phyloP scores from a whole-genome alignment of 352 stramenopile genomes.

The Hyaloperonospora brassicae region DNA sequence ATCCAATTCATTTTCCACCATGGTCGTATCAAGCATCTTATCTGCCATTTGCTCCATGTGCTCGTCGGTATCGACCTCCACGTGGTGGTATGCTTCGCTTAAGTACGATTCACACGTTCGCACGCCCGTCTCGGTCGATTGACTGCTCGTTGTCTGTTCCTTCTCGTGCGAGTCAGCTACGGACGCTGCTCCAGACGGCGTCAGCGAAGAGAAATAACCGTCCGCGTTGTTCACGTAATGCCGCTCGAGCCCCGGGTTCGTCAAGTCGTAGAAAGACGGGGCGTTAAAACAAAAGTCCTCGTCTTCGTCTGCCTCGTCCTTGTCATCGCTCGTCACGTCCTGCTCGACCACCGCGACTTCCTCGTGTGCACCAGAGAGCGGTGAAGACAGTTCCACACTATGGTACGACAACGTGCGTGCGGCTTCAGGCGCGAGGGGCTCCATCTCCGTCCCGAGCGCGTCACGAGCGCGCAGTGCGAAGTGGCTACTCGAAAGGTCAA shows the following conservation, averaged over 20 bases:
- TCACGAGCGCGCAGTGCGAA: conserved; percentile 10
- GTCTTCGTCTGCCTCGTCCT: conserved; percentile 38
- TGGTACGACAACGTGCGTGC: background rate
- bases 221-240: conserved; percentile 83
- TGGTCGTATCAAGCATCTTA: conserved; percentile 39
- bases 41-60: conserved; percentile 31
- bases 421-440: conserved; percentile 18
- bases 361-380: conserved; percentile 12
- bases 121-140: background rate
- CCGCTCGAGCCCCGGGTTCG: conserved; percentile 56
- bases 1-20: conserved; percentile 16
- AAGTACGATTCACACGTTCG: conserved; percentile 4
- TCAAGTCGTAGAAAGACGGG: conserved; percentile 77
- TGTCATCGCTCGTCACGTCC: conserved; percentile 12
- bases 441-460: conserved; percentile 38
- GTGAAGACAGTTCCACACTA: background rate
- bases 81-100: conserved; percentile 8
- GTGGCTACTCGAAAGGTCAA: conserved; percentile 25
- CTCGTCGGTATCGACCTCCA: conserved; percentile 28
- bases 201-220: conserved; percentile 60
- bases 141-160: background rate
- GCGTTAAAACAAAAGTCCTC: conserved; percentile 74
- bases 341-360: conserved; percentile 19
- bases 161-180: background rate
- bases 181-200: conserved; percentile 15